Evolutionary conservation across 805 yeast genomes (phyloP).

Genomic region (Spathaspora boniae): DNA sequence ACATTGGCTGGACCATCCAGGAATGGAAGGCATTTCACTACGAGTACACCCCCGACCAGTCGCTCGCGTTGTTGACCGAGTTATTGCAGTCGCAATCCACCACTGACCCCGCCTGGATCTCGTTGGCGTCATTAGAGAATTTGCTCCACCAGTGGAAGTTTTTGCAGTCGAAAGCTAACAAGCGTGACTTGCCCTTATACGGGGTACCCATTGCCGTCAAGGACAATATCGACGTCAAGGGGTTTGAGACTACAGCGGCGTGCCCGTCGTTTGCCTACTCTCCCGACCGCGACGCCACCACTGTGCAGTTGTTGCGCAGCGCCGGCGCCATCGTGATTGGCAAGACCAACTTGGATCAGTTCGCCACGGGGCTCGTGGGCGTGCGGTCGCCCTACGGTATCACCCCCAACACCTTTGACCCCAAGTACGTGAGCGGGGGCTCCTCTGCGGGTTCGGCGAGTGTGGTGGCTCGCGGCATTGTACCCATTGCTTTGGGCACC

Average conservation of each 20-base stretch:
- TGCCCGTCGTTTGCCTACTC: slow-evolving; percentile 78
- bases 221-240: slow-evolving; percentile 88
- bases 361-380: slow-evolving; percentile 97
- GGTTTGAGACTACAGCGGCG: slow-evolving; percentile 87
- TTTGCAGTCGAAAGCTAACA: slow-evolving; percentile 59
- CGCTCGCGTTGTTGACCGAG: slow-evolving; percentile 46
- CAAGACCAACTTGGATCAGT: slow-evolving; percentile 93
- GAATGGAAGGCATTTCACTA: slow-evolving; percentile 77
- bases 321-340: slow-evolving; percentile 94
- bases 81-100: slow-evolving; percentile 51
- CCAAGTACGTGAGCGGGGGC: slow-evolving; percentile 86
- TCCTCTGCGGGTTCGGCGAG: slow-evolving; percentile 95
- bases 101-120: slow-evolving; percentile 89
- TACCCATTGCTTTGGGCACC: slow-evolving; percentile 87
- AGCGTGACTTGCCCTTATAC: slow-evolving; percentile 59
- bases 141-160: slow-evolving; percentile 75
- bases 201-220: slow-evolving; percentile 96
- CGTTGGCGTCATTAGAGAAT: slow-evolving; percentile 61
- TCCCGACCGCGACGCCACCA: slow-evolving; percentile 71
- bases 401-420: slow-evolving; percentile 74
- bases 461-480: slow-evolving; percentile 85
- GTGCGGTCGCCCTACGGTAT: slow-evolving; percentile 93
- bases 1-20: slow-evolving; percentile 72
- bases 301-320: slow-evolving; percentile 68
- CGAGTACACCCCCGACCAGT: slow-evolving; percentile 56